These are phyloP conservation scores for Diaporthe citrichinensis DNA, from an alignment of 2,329 filamentous ascomycete genomes.

Conservation along the genomic window DNA sequence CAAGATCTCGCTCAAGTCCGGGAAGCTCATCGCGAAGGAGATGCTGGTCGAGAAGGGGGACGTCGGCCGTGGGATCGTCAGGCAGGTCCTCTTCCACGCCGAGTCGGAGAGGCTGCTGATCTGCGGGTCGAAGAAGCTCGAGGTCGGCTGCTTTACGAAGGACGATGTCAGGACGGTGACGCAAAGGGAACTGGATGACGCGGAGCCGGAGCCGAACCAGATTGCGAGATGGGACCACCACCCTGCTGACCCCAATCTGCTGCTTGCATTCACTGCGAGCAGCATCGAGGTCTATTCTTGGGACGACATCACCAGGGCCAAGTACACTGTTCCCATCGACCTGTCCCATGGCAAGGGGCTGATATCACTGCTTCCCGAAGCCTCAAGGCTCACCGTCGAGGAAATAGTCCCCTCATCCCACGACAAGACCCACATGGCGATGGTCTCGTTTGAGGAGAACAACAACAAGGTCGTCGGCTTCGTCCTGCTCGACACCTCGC, in stretches of 20 bases:
- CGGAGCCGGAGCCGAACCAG: background rate
- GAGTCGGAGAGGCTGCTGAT: background rate
- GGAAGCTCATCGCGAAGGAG: conserved; percentile 26
- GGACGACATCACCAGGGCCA: background rate
- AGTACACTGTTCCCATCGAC: conserved; percentile 13
- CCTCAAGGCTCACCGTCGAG: conserved; percentile 1
- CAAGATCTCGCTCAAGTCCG: conserved; percentile 23
- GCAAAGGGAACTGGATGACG: background rate
- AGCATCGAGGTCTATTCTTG: conserved; percentile 27
- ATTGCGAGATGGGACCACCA: conserved; percentile 9
- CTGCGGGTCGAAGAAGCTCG: conserved; percentile 28
- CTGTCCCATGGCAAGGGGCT: background rate
- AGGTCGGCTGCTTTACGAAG: conserved; percentile 2
- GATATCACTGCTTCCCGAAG: background rate
- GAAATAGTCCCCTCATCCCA: conserved; percentile 4
- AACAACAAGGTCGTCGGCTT: conserved; percentile 28
- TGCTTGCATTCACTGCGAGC: conserved; percentile 28
- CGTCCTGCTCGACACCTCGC: conserved; percentile 41
- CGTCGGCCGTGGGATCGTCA: conserved; percentile 17
- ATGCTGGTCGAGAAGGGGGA: conserved; percentile 19
- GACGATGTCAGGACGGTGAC: background rate
- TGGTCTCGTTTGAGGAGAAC: conserved; percentile 28
- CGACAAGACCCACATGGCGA: conserved; percentile 24
- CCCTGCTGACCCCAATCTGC: conserved; percentile 3
- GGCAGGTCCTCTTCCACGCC: conserved; percentile 9